phyloP scores from a whole-genome alignment of 495 filamentous ascomycete genomes.

The Penicillium flavigenum region DNA sequence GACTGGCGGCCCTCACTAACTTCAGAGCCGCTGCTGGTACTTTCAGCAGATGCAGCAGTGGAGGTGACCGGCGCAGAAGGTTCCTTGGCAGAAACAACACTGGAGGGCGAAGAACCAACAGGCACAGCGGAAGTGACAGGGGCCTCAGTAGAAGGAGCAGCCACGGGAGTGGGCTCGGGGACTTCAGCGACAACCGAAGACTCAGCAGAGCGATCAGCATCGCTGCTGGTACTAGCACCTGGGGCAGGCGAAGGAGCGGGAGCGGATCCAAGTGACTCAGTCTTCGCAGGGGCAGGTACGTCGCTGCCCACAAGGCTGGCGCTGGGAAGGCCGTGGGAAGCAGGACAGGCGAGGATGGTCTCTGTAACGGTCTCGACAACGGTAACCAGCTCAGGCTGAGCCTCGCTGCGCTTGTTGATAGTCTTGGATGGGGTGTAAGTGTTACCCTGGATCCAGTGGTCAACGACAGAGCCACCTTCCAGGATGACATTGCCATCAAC shows the following conservation, averaged over 20 bases:
- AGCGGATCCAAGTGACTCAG: conserved; percentile 8
- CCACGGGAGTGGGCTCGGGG: conserved; percentile 8
- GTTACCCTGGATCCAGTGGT: conserved; percentile 73
- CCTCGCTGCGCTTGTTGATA: conserved; percentile 27
- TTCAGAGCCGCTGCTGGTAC: conserved; percentile 5
- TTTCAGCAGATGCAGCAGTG: neutral
- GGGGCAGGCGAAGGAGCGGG: conserved; percentile 7
- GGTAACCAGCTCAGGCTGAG: conserved; percentile 25
- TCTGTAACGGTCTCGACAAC: conserved; percentile 31
- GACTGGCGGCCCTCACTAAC: conserved; percentile 1
- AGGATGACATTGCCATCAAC: conserved; percentile 59
- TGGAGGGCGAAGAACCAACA: neutral
- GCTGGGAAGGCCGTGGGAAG: conserved; percentile 4
- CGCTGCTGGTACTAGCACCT: conserved; percentile 2
- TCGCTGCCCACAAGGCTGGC: conserved; percentile 13
- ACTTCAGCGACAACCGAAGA: conserved; percentile 8
- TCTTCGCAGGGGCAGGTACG: conserved; percentile 13
- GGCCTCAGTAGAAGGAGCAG: neutral
- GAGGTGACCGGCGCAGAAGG: neutral
- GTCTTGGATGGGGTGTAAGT: conserved; percentile 52
- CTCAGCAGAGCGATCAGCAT: conserved; percentile 4
- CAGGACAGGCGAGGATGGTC: conserved; percentile 23
- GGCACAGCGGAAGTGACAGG: conserved; percentile 2
- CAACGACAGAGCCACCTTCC: conserved; percentile 66
- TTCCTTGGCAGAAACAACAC: neutral